Conservation (phyloP, 2,329 filamentous ascomycete genomes). For the Exserohilum turcica region DNA sequence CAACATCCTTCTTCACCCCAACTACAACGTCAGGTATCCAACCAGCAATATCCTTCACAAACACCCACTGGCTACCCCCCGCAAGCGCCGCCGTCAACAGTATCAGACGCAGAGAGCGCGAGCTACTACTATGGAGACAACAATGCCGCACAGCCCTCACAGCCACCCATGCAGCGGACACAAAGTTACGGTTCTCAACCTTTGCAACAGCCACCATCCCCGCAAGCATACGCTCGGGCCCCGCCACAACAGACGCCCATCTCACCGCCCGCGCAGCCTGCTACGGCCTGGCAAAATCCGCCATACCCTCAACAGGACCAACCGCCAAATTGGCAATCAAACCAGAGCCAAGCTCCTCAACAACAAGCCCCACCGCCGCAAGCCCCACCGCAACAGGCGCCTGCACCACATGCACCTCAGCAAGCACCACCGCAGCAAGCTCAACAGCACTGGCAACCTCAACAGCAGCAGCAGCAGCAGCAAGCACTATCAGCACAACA, state of each 20-base stretch:
- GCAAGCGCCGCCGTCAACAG: slow-evolving; percentile 41
- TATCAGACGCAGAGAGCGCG: slow-evolving; percentile 41
- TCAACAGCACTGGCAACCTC: slow-evolving; percentile 18
- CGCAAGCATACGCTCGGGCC: slow-evolving; percentile 39
- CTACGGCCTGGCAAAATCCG: slow-evolving; percentile 38
- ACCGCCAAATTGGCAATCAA: slow-evolving; percentile 29
- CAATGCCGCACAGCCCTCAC: slow-evolving; percentile 27
- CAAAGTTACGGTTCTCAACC: slow-evolving; percentile 41
- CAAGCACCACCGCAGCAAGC: slow-evolving; percentile 29
- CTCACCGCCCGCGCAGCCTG: slow-evolving; percentile 39
- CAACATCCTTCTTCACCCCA: slow-evolving; percentile 45
- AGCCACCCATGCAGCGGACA: slow-evolving; percentile 36
- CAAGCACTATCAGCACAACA: slow-evolving; percentile 43
- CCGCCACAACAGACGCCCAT: slow-evolving; percentile 36
- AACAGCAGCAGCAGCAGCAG: slow-evolving; percentile 24
- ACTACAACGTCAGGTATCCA: slow-evolving; percentile 42
- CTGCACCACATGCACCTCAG: slow-evolving; percentile 25
- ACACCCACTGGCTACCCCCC: slow-evolving; percentile 38
- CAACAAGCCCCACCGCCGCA: slow-evolving; percentile 25
- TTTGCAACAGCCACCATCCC: slow-evolving; percentile 41
- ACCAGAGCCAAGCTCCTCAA: slow-evolving; percentile 11
- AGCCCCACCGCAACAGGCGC: slow-evolving; percentile 24
- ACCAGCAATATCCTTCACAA: slow-evolving; percentile 43
- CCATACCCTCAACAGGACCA: slow-evolving; percentile 41
- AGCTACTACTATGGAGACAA: slow-evolving; percentile 44